A percentile compares a stretch with the other conserved stretches of the same genome.
phyloP scores from a whole-genome alignment of 1,284 basidiomycete genomes.

The Apiotrichum gamsii region DNA sequence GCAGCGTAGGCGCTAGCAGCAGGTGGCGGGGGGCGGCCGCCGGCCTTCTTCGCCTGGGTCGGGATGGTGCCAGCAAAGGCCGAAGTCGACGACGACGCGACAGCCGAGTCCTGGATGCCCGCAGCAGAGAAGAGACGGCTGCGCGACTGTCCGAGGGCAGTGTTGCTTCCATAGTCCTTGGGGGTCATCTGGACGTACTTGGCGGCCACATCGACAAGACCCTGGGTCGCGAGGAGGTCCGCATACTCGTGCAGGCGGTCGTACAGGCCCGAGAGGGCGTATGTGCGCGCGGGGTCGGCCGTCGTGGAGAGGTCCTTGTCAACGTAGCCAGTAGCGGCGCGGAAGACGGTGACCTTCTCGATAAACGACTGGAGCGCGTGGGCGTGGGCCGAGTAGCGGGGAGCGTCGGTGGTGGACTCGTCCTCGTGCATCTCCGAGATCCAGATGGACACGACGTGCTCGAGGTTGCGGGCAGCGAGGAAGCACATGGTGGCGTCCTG shows the following conservation, averaged over 20 bases:
- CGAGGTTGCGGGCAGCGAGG: conserved; percentile 81
- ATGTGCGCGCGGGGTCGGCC: conserved; percentile 55
- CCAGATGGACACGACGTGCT: conserved; percentile 89
- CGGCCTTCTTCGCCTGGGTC: conserved; percentile 4
- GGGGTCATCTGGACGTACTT: conserved; percentile 78
- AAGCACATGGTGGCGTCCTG: conserved; percentile 90
- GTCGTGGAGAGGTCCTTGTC: conserved; percentile 63
- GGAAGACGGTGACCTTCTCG: conserved; percentile 95
- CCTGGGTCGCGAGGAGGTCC: conserved; percentile 82
- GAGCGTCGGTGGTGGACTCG: conserved; percentile 54
- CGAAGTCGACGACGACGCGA: conserved; percentile 8
- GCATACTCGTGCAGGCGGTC: conserved; percentile 95
- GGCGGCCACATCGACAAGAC: conserved; percentile 75
- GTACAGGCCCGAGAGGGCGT: conserved; percentile 80
- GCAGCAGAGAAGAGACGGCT: conserved; percentile 47
- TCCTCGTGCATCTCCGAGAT: conserved; percentile 84
- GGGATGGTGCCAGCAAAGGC: conserved; percentile 1
- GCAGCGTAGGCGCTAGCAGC: conserved; percentile 10
- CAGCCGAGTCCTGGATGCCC: conserved; percentile 14
- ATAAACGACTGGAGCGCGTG: conserved; percentile 88
- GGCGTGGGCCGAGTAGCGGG: conserved; percentile 77
- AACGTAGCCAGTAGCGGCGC: conserved; percentile 77
- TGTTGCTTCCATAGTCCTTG: conserved; percentile 61
- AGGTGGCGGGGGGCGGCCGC: conserved; percentile 5
- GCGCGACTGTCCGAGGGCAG: conserved; percentile 57